A percentile compares a stretch with the other conserved stretches of the same genome.
These are phyloP conservation scores for Hemileccinum rubropunctum DNA, from an alignment of 768 basidiomycete genomes.

Conservation along the genomic window DNA sequence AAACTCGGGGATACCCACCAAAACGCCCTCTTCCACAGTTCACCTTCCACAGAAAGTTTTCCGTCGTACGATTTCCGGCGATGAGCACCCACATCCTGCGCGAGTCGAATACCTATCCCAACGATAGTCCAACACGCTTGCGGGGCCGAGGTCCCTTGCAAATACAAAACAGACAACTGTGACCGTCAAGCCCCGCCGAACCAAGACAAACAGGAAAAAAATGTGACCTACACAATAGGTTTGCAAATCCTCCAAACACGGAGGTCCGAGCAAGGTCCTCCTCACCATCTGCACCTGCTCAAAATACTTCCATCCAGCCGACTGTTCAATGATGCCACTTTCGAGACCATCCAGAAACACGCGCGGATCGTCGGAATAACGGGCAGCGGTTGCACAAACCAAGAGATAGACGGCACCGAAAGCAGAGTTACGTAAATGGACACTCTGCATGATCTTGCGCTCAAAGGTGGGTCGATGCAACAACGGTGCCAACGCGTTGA, in stretches of 20 bases:
- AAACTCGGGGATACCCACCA: constrained; percentile 29
- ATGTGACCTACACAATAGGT: constrained; percentile 48
- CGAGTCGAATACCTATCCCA: constrained; percentile 56
- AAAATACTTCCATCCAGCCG: constrained; percentile 51
- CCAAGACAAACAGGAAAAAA: constrained; percentile 5
- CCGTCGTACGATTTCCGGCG: constrained; percentile 33
- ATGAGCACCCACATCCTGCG: constrained; percentile 61
- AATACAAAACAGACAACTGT: constrained; percentile 53
- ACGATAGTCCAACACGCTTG: constrained; percentile 68
- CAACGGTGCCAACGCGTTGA: constrained; percentile 62
- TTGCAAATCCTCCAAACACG: constrained; percentile 70
- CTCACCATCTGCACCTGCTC: constrained; percentile 56
- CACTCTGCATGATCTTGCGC: constrained; percentile 41
- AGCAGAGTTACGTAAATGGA: constrained; percentile 46
- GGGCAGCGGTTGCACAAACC: constrained; percentile 68
- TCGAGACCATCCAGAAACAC: constrained; percentile 39
- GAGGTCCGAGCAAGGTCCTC: constrained; percentile 52
- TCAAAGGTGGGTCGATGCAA: constrained; percentile 74
- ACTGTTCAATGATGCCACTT: constrained; percentile 35
- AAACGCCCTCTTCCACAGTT: constrained; percentile 59
- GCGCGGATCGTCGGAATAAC: constrained; percentile 53
- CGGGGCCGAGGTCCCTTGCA: constrained; percentile 57
- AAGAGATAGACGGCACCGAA: constrained; percentile 65
- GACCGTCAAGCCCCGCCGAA: background rate
- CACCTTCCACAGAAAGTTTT: constrained; percentile 45